These are phyloP conservation scores for Hypoxylon sp. DNA, from an alignment of 2,329 filamentous ascomycete genomes.

Conservation along the genomic window DNA sequence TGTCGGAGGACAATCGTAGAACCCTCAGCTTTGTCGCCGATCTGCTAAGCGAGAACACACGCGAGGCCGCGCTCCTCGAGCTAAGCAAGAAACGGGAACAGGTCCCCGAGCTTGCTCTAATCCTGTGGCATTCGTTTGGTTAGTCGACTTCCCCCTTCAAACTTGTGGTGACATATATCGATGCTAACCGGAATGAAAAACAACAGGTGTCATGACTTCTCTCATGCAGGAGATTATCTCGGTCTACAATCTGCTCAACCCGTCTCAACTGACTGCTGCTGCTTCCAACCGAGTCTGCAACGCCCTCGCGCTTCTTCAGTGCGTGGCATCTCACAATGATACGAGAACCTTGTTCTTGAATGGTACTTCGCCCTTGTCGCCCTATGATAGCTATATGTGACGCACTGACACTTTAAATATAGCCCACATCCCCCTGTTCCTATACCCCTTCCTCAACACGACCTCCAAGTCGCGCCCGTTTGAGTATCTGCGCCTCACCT, in stretches of 20 bases:
- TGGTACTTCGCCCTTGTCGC: conserved; percentile 64
- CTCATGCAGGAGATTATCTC: conserved; percentile 98
- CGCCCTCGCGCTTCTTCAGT: conserved; percentile 93
- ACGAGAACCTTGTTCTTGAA: conserved; percentile 93
- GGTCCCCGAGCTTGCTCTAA: conserved; percentile 93
- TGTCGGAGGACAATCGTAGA: conserved; percentile 90
- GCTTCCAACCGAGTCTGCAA: conserved; percentile 98
- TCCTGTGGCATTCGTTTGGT: conserved; percentile 99
- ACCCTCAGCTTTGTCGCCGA: conserved; percentile 96
- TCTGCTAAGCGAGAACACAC: conserved; percentile 84
- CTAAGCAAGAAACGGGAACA: conserved; percentile 99
- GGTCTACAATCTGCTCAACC: conserved; percentile 95
- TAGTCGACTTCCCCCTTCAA: conserved; percentile 52
- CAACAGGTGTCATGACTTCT: conserved; percentile 93
- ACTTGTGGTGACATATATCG: background rate
- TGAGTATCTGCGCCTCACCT: conserved; percentile 95
- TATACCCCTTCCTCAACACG: conserved; percentile 98
- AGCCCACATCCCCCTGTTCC: conserved; percentile 97
- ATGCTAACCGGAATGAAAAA: conserved; percentile 37
- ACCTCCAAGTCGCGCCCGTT: conserved; percentile 98
- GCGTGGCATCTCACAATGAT: conserved; percentile 96
- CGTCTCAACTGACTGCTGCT: conserved; percentile 96
- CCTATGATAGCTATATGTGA: background rate
- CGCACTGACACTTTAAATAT: conserved; percentile 29
- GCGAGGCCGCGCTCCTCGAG: conserved; percentile 92